Conservation (phyloP, 2,329 filamentous ascomycete genomes). For the Cephalotrichum gorgonifer region DNA sequence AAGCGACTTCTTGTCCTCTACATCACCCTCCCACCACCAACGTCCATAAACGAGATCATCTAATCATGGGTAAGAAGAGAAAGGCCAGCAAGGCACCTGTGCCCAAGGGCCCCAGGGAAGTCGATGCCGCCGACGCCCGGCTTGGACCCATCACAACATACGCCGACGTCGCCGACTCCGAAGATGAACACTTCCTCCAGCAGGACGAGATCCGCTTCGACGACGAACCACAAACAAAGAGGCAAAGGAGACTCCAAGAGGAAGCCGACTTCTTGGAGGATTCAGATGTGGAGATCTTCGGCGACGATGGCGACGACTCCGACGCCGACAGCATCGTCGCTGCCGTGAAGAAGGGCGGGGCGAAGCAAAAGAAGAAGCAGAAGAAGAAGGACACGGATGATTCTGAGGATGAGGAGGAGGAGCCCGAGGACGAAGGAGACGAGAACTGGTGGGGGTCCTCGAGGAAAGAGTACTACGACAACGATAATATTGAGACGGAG, state of each 20-base stretch:
- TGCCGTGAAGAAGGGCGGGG: conserved; percentile 9
- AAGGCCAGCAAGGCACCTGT: conserved; percentile 49
- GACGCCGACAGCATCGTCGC: conserved; percentile 23
- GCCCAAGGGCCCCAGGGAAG: conserved; percentile 41
- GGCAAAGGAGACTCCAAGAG: conserved; percentile 58
- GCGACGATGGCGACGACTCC: conserved; percentile 31
- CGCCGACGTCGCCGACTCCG: conserved; percentile 83
- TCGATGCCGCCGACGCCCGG: conserved; percentile 48
- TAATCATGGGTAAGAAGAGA: conserved; percentile 54
- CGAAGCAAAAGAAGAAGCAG: conserved; percentile 10
- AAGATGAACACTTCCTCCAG: conserved; percentile 86
- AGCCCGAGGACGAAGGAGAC: conserved; percentile 45
- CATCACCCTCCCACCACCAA: not conserved
- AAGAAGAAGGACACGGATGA: conserved; percentile 24
- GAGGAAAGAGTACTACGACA: conserved; percentile 86
- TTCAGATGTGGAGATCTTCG: conserved; percentile 54
- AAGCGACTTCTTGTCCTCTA: not conserved
- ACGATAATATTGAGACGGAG: conserved; percentile 60
- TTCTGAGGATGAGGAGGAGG: conserved; percentile 39
- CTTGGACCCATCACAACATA: conserved; percentile 53
- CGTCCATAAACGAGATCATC: not conserved
- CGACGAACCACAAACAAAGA: conserved; percentile 69
- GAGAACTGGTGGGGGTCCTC: conserved; percentile 77
- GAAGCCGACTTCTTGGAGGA: conserved; percentile 50
- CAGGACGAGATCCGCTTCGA: conserved; percentile 81